Evolutionary conservation across 208 protist species (phyloP).

Genomic region (Vickermania ingenoplastis): DNA sequence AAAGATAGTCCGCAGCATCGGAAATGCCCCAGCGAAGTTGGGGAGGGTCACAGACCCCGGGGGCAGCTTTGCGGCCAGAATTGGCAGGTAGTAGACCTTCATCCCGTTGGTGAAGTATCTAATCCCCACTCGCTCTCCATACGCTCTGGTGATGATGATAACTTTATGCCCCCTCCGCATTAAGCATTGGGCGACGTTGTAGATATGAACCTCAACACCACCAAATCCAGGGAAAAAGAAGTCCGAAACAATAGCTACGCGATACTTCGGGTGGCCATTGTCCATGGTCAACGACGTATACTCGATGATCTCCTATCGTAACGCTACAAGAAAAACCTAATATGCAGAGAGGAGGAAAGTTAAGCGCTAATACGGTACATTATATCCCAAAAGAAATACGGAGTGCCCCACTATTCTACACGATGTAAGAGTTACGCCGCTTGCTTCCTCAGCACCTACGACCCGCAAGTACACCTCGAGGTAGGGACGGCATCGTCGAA

Average conservation of each 20-base stretch:
- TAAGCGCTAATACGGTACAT: too few species aligned
- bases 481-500: too few species aligned
- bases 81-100: slow-evolving; percentile 98
- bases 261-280: slow-evolving; percentile 16
- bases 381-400: too few species aligned
- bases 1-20: slow-evolving; percentile 91
- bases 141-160: slow-evolving; percentile 94
- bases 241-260: slow-evolving; percentile 91
- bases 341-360: too few species aligned
- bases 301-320: background rate
- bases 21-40: slow-evolving; percentile 75
- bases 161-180: slow-evolving; percentile 95
- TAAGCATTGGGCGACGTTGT: slow-evolving; percentile 93
- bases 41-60: slow-evolving; percentile 88
- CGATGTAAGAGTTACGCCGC: too few species aligned
- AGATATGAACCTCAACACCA: slow-evolving; percentile 97
- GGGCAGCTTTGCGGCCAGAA: slow-evolving; percentile 83
- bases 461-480: too few species aligned
- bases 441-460: too few species aligned
- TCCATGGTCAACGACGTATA: slow-evolving; percentile 24
- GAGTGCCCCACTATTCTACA: too few species aligned
- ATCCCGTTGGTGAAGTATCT: slow-evolving; percentile 94
- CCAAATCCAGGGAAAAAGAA: slow-evolving; percentile 98
- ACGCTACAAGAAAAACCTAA: slow-evolving; percentile 2
- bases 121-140: slow-evolving; percentile 92